phyloP scores from a whole-genome alignment of 176 grass and related monocot genomes.

The Lolium rigidum region DNA sequence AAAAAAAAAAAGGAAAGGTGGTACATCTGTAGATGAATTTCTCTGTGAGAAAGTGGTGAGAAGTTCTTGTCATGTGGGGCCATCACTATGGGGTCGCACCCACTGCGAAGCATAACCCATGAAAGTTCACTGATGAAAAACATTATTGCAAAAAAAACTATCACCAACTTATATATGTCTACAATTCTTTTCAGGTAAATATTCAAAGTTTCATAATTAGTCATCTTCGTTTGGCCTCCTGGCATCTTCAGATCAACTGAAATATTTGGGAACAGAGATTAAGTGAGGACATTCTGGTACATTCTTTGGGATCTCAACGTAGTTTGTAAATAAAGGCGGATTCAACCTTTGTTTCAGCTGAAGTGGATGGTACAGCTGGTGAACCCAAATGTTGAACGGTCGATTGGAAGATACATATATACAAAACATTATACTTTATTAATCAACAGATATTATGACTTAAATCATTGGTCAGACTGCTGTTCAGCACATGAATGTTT shows the following conservation, averaged over 20 bases:
- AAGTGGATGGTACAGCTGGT: conserved; percentile 10
- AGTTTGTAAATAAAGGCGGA: neutral
- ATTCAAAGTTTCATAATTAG: conserved; percentile 22
- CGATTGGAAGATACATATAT: neutral
- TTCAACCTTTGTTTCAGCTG: conserved; percentile 29
- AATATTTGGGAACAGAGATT: conserved; percentile 33
- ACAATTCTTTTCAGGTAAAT: conserved; percentile 20
- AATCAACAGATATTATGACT: neutral
- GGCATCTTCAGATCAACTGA: conserved; percentile 37
- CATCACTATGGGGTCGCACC: neutral
- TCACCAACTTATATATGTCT: neutral
- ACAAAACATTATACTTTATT: neutral
- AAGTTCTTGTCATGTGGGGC: neutral
- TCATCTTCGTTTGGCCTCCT: conserved; percentile 34
- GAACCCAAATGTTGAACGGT: conserved; percentile 20
- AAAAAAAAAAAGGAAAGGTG: neutral
- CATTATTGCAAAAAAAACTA: neutral
- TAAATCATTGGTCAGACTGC: neutral
- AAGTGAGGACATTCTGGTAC: conserved; percentile 24
- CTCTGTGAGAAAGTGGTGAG: neutral
- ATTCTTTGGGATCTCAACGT: conserved; percentile 22
- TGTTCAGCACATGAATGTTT: neutral
- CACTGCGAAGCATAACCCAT: neutral
- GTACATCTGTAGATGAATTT: conserved; percentile 34
- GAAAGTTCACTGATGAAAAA: neutral